Evolutionary conservation across 1,284 basidiomycete species (phyloP), one percentile per base, ranked within the genome.

Genomic region (Apiotrichum domesticum): DNA sequence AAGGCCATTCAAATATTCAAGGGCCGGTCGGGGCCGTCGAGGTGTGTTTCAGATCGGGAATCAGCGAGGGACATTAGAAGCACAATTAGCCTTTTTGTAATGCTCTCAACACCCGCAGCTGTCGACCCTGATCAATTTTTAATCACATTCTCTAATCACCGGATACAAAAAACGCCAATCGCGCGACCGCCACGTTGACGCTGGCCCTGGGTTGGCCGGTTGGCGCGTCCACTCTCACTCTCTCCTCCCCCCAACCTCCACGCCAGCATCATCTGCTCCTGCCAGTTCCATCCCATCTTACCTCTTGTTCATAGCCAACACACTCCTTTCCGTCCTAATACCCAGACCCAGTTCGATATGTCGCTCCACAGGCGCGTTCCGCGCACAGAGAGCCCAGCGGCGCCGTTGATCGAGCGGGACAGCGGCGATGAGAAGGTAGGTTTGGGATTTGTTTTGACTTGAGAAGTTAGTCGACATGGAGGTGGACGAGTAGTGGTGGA

Each of bases 341-440:
- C 44, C 32, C 46, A 40, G 15, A 13, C 51, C 44, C 21, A 43
- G 32, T 13, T 44, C 55, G 37, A 47, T 37, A 61, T 61, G 59
- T 57, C 59, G 45, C 56, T 61, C 50, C 53, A 52, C 46, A 51
- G 59, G 51, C 55, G 56, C 35, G 35, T 37, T 1, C 53, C 46
- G 15, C 42, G 50, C 32, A 40, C 49, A 35, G 53, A 14, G 44
- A 58, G 55, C 48, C 55, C 61, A 35, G 15, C 46, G 13, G 53
- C 56, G 6, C 55, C 61, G 33, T 55, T 53, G 33, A 35, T 56
- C 32, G 57, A 62, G 48, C 42, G 44, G n/a, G 42, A 49, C 51
- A 47, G 37, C 21, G 57, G 55, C 15, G 61, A 62, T 29, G 45
- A 57, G 35, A 62, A 62, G 55, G 61, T 62, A 52, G n/a, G 61